Evolutionary conservation across 1,284 basidiomycete genomes (phyloP).

Genomic region (Boletus mariae): DNA sequence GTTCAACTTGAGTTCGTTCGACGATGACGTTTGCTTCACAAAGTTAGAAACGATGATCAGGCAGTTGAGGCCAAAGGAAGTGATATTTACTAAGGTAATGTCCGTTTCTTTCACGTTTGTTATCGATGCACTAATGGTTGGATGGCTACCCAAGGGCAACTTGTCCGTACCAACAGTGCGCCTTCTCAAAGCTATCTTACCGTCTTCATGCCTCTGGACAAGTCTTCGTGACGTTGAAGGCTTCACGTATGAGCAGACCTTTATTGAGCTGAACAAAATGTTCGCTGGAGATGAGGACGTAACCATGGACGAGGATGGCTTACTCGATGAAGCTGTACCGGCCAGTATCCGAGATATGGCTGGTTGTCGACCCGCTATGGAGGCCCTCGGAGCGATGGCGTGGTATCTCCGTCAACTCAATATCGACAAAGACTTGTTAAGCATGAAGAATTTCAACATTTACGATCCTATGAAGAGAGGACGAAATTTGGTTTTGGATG

Average conservation of each 20-base stretch:
- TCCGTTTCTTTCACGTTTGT: neutral
- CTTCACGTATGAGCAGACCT: slow-evolving; percentile 67
- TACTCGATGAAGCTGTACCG: slow-evolving; percentile 58
- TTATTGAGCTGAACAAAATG: slow-evolving; percentile 66
- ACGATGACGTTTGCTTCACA: slow-evolving; percentile 91
- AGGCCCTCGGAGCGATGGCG: slow-evolving; percentile 85
- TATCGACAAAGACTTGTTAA: slow-evolving; percentile 89
- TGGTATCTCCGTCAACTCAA: slow-evolving; percentile 93
- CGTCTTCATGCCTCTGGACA: slow-evolving; percentile 83
- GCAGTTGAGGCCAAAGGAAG: slow-evolving; percentile 90
- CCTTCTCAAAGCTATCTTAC: slow-evolving; percentile 76
- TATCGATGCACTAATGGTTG: slow-evolving; percentile 1
- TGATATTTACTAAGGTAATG: slow-evolving; percentile 85
- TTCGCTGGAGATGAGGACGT: slow-evolving; percentile 53
- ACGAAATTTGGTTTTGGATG: slow-evolving; percentile 82
- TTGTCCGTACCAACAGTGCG: slow-evolving; percentile 79
- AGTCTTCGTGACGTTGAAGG: slow-evolving; percentile 82
- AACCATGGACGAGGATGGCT: slow-evolving; percentile 42
- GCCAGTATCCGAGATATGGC: slow-evolving; percentile 72
- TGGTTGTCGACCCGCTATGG: slow-evolving; percentile 64
- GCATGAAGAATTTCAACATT: slow-evolving; percentile 93
- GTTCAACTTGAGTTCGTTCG: slow-evolving; percentile 88
- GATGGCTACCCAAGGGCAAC: slow-evolving; percentile 56
- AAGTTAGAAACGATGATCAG: slow-evolving; percentile 92
- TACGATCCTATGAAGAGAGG: slow-evolving; percentile 92